These are phyloP conservation scores for Herpetospermum pedunculosum DNA, from an alignment of 306 rosid genomes.

Conservation along the genomic window DNA sequence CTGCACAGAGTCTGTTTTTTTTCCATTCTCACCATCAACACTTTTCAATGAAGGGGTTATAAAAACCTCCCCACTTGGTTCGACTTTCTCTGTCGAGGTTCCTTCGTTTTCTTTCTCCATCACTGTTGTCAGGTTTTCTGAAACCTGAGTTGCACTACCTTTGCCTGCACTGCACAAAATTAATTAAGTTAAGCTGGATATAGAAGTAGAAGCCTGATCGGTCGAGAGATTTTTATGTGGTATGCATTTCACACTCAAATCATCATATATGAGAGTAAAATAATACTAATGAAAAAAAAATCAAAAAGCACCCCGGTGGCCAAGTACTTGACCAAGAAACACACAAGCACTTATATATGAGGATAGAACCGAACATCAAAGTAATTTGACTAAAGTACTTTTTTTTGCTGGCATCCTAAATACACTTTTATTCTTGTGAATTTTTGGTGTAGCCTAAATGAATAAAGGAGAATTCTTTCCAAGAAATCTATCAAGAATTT, in stretches of 20 bases:
- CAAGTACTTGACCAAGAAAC: background rate
- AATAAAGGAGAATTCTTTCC: too few relatives aligned
- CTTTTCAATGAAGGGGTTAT: constrained; percentile 15
- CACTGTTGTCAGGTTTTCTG: constrained; percentile 17
- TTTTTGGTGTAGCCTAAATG: too few relatives aligned
- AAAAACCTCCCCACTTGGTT: constrained; percentile 25
- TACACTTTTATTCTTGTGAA: background rate
- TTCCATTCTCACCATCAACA: constrained; percentile 26
- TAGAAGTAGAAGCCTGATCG: background rate
- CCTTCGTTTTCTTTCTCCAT: constrained; percentile 26
- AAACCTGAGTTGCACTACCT: constrained; percentile 19
- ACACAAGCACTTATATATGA: background rate
- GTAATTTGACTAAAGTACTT: background rate
- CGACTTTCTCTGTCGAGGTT: constrained; percentile 19
- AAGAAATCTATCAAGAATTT: too few relatives aligned
- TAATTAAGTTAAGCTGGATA: background rate
- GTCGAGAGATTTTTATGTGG: background rate
- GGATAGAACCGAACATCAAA: background rate
- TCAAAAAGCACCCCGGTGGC: background rate
- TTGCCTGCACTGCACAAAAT: constrained; percentile 38
- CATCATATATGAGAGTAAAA: background rate
- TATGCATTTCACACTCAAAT: background rate
- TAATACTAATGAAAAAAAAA: too few relatives aligned
- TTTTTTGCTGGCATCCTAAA: background rate
- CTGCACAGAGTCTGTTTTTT: constrained; percentile 18